Percentiles rank a stretch among this genome's conserved stretches.
These are phyloP conservation scores for Sicyos baderoa DNA, from an alignment of 306 rosid species.

Conservation along the genomic window DNA sequence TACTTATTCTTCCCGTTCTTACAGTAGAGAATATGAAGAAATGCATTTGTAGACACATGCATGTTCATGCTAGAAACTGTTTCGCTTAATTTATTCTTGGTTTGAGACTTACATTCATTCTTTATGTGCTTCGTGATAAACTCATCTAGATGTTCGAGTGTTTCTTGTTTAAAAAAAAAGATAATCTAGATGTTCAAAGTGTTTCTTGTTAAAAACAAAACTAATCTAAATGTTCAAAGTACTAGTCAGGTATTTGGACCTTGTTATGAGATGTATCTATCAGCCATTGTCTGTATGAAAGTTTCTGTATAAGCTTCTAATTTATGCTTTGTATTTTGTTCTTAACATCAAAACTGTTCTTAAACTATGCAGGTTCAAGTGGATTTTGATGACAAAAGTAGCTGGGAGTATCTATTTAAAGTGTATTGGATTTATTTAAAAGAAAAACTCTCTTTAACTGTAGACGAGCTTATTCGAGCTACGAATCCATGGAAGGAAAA, in stretches of 20 bases:
- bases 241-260: no score
- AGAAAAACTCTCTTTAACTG: slow-evolving; percentile 60
- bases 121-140: background rate
- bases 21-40: background rate
- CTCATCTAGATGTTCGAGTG: background rate
- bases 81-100: slow-evolving; percentile 1
- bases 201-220: no score
- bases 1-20: background rate
- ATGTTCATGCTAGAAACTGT: background rate
- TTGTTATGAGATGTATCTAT: background rate
- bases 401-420: slow-evolving; percentile 99
- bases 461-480: slow-evolving; percentile 67
- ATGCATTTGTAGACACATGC: background rate
- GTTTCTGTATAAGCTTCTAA: background rate
- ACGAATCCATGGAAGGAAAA: slow-evolving; percentile 52
- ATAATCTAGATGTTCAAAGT: no score
- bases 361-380: slow-evolving; percentile 42
- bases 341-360: background rate
- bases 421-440: slow-evolving; percentile 79
- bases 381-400: slow-evolving; percentile 92
- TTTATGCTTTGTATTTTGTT: background rate
- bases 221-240: no score
- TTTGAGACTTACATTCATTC: background rate
- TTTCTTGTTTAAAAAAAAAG: no score
- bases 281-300: background rate